Percentiles rank a stretch among this genome's conserved stretches.
These are phyloP conservation scores for Populus hybrid DNA, from an alignment of 441 rosid genomes.

Conservation along the genomic window DNA sequence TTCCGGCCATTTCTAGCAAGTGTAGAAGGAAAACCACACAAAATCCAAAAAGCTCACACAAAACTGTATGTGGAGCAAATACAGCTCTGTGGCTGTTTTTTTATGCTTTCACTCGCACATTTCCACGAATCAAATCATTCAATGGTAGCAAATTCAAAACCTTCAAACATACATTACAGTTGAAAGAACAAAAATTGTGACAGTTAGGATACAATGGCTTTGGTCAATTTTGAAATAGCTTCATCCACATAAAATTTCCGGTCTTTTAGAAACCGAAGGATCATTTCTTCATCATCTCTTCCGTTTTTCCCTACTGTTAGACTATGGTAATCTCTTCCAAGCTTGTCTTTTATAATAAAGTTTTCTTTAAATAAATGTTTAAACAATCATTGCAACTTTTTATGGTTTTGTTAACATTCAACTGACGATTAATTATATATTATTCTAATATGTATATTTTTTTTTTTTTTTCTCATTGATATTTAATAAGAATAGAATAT, in stretches of 20 bases:
- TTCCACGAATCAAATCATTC: background rate
- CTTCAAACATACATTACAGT: background rate
- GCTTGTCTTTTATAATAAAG: constrained; percentile 44
- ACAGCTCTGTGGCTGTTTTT: background rate
- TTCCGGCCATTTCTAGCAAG: constrained; percentile 74
- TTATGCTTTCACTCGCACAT: background rate
- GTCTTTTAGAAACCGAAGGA: constrained; percentile 83
- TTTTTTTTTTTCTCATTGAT: no score
- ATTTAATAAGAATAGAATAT: no score
- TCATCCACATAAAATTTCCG: constrained; percentile 63
- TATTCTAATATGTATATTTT: no score
- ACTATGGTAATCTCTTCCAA: constrained; percentile 49
- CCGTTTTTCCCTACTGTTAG: constrained; percentile 83
- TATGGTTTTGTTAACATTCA: no score
- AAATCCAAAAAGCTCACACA: no score
- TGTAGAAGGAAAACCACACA: constrained; percentile 31
- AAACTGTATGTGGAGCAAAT: background rate
- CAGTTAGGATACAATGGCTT: constrained; percentile 76
- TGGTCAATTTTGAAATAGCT: constrained; percentile 59
- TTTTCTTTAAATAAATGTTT: no score
- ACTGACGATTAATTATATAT: no score
- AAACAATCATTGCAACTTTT: no score
- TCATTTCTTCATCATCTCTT: constrained; percentile 96
- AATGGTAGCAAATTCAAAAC: background rate
- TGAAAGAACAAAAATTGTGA: background rate